Percentiles rank a stretch among this genome's conserved stretches.
These are phyloP conservation scores for Lyophyllum semitale DNA, from an alignment of 768 basidiomycete species.

Conservation along the genomic window DNA sequence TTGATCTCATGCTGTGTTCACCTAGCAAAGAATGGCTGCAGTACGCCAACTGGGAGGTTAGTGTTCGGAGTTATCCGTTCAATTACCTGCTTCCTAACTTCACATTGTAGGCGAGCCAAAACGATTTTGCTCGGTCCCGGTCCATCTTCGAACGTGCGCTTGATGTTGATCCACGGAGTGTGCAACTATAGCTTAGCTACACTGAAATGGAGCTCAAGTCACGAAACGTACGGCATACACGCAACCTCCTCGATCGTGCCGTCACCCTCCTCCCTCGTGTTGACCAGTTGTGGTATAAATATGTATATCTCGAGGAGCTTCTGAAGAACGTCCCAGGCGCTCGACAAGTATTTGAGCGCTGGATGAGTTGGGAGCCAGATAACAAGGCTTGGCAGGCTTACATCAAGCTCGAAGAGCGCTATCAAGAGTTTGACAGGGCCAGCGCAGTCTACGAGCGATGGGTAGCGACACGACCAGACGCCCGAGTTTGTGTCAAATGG, in stretches of 20 bases:
- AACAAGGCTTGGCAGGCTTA: constrained; percentile 99
- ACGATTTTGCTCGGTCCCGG: constrained; percentile 91
- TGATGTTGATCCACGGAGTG: constrained; percentile 89
- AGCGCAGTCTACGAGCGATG: constrained; percentile 92
- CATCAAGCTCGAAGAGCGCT: constrained; percentile 96
- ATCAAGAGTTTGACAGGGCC: constrained; percentile 88
- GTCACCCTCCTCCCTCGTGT: constrained; percentile 95
- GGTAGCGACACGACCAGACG: constrained; percentile 76
- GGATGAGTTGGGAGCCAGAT: constrained; percentile 99
- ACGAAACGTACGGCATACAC: constrained; percentile 94
- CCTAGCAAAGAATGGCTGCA: constrained; percentile 83
- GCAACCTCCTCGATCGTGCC: constrained; percentile 95
- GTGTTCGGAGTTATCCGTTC: neutral
- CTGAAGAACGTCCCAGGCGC: constrained; percentile 95
- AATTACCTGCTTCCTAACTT: neutral
- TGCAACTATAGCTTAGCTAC: constrained; percentile 92
- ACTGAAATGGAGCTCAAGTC: constrained; percentile 98
- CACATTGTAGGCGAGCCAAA: constrained; percentile 72
- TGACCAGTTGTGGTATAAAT: constrained; percentile 99
- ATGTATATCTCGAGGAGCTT: constrained; percentile 96
- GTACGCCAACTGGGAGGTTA: constrained; percentile 84
- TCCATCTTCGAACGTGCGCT: constrained; percentile 97
- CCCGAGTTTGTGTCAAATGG: constrained; percentile 82
- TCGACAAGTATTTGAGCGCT: constrained; percentile 96
- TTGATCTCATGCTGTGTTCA: neutral